phyloP scores from a whole-genome alignment of 108 stramenopile species.

The Stephanodiscus minutulus region DNA sequence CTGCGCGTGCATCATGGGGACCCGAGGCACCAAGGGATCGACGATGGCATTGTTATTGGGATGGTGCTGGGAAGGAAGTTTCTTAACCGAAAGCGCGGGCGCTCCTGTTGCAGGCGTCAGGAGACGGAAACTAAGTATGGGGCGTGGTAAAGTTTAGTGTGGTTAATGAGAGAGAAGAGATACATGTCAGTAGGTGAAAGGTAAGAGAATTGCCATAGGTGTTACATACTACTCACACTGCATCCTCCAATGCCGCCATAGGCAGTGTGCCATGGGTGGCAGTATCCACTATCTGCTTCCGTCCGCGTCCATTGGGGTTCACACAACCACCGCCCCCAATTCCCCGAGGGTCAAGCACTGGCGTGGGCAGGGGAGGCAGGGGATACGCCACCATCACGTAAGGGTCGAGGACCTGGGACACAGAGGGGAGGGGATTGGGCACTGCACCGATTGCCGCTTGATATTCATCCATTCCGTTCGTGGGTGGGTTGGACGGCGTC shows the following conservation, averaged over 20 bases:
- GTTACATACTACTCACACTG: slow-evolving; percentile 72
- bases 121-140: slow-evolving; percentile 67
- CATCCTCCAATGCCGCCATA: slow-evolving; percentile 78
- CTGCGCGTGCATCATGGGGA: slow-evolving; percentile 36
- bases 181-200: no score
- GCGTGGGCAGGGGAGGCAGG: slow-evolving; percentile 11
- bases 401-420: slow-evolving; percentile 72
- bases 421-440: slow-evolving; percentile 56
- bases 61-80: slow-evolving; percentile 25
- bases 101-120: slow-evolving; percentile 68
- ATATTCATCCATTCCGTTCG: neutral
- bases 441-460: slow-evolving; percentile 9
- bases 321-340: neutral
- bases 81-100: slow-evolving; percentile 16
- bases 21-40: slow-evolving; percentile 75
- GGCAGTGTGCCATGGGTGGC: slow-evolving; percentile 62
- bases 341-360: slow-evolving; percentile 4
- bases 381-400: slow-evolving; percentile 44
- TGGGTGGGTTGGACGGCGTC: slow-evolving; percentile 4
- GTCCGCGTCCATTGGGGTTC: slow-evolving; percentile 20
- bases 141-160: slow-evolving; percentile 18
- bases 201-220: neutral
- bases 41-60: slow-evolving; percentile 39
- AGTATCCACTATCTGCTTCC: slow-evolving; percentile 46
- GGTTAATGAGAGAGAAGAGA: neutral